Evolutionary conservation across 768 basidiomycete genomes (phyloP), one percentile per base, ranked within the genome.

Genomic region (Collybiopsis luxurians): DNA sequence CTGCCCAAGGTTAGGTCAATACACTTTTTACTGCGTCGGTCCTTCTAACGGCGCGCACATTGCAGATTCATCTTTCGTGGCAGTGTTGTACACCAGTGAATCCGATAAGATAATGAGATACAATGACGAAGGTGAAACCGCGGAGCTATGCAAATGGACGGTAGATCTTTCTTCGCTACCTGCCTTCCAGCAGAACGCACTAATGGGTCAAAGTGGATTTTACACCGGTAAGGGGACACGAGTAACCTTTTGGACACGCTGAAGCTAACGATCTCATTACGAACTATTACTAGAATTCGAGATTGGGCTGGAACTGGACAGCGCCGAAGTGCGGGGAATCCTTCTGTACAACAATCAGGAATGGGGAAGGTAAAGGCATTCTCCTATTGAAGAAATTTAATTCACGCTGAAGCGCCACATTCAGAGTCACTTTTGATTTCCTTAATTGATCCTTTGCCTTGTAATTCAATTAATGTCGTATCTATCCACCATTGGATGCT

Each of bases 311-410:
- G 91, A 91, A 71, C 72, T 93, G 64, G 90, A 93, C 67, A 90
- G 90, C 61, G 90, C 87, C 55, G 91, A 93, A 73, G 90, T 93
- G 64, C 86, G 92, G 56, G 91, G 90, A 21, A 84, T 90, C 57
- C 67, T 92, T 58, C 69, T 92, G 45, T 86, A 86, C 65, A 83
- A 89, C 53, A 84, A 83, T 12, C 80, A 86, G 60, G 91, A 92
- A 69, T 92, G 89, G 87, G 89, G 90, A 64, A 83, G 87, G 67
- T 87, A 75, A 45, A 86, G 81, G 54, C n/a, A n/a, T n/a, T n/a
- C n/a, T n/a, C n/a, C n/a, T n/a, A n/a, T n/a, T n/a, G n/a, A n/a
- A n/a, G n/a, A n/a, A n/a, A n/a, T n/a, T n/a, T n/a, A n/a, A n/a
- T n/a, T n/a, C n/a, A n/a, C n/a, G n/a, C n/a, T n/a, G n/a, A 34